A percentile compares a stretch with the other conserved stretches of the same genome.
Conservation (phyloP, 345 rosid species). For the Mercurialis annua region DNA sequence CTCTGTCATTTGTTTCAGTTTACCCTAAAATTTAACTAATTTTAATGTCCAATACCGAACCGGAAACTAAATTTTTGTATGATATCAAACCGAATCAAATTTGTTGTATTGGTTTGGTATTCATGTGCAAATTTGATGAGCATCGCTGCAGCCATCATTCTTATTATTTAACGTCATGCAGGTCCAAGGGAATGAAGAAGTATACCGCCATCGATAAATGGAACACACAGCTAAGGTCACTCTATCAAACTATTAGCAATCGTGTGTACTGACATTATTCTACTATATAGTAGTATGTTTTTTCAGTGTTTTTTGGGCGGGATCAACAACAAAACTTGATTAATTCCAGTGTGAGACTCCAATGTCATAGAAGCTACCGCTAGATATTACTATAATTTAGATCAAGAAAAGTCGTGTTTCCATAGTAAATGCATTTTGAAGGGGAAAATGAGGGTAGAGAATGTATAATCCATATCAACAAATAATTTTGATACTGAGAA, state of each 20-base stretch:
- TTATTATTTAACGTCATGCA: conserved; percentile 22
- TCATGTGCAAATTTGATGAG: not conserved
- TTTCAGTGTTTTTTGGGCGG: not conserved
- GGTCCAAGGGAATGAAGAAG: conserved; percentile 93
- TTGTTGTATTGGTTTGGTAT: not conserved
- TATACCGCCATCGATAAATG: conserved; percentile 88
- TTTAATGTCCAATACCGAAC: no score
- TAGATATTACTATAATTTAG: not conserved
- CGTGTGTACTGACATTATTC: conserved; percentile 50
- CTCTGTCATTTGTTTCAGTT: no score
- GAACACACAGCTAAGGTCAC: conserved; percentile 85
- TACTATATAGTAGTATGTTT: not conserved
- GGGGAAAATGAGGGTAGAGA: conserved; percentile 11
- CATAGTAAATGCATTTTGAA: not conserved
- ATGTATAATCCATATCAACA: conserved; percentile 5
- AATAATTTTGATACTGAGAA: conserved; percentile 9
- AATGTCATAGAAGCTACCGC: conserved; percentile 2
- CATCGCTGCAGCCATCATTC: not conserved
- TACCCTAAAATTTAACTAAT: no score
- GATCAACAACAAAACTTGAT: not conserved
- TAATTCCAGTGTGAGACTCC: not conserved
- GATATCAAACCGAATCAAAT: no score
- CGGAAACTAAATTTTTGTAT: no score
- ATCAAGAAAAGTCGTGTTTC: not conserved
- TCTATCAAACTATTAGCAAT: conserved; percentile 61